Evolutionary conservation across 441 rosid genomes (phyloP).

Genomic region (Kokia cookei): DNA sequence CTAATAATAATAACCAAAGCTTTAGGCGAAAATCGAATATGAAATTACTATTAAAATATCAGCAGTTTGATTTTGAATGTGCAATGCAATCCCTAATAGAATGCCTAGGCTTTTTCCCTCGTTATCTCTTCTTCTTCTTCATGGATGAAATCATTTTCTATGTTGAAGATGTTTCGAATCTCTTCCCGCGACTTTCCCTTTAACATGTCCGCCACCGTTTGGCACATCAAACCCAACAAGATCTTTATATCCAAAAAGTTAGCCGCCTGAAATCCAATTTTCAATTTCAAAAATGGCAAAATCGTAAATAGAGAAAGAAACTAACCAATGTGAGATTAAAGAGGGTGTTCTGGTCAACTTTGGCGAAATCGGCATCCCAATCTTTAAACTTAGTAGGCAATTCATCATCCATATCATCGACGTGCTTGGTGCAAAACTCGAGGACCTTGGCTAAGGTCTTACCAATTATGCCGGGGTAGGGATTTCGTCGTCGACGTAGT

Average conservation of each 20-base stretch:
- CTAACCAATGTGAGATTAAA: slow-evolving; percentile 41
- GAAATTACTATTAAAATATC: background rate
- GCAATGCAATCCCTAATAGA: background rate
- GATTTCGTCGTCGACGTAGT: background rate
- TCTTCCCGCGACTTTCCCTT: too few species aligned
- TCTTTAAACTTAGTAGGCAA: background rate
- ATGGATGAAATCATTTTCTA: background rate
- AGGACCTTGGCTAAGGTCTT: background rate
- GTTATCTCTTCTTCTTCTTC: background rate
- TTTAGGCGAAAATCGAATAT: too few species aligned
- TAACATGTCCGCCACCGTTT: slow-evolving; percentile 3
- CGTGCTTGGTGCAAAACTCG: too few species aligned
- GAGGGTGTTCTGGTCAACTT: slow-evolving; percentile 41
- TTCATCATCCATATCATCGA: too few species aligned
- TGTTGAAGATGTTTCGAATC: background rate
- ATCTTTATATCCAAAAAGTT: background rate
- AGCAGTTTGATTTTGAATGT: background rate
- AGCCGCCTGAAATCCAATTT: background rate
- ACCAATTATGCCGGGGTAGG: background rate
- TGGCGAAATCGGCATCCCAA: slow-evolving; percentile 36
- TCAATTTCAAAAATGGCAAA: background rate
- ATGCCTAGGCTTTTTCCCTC: slow-evolving; percentile 16
- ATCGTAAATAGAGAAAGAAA: background rate
- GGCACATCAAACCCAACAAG: slow-evolving; percentile 2
- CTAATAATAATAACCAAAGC: too few species aligned